Base-by-base conservation (phyloP, 495 filamentous ascomycete genomes). In the Neurospora sp. region DNA sequence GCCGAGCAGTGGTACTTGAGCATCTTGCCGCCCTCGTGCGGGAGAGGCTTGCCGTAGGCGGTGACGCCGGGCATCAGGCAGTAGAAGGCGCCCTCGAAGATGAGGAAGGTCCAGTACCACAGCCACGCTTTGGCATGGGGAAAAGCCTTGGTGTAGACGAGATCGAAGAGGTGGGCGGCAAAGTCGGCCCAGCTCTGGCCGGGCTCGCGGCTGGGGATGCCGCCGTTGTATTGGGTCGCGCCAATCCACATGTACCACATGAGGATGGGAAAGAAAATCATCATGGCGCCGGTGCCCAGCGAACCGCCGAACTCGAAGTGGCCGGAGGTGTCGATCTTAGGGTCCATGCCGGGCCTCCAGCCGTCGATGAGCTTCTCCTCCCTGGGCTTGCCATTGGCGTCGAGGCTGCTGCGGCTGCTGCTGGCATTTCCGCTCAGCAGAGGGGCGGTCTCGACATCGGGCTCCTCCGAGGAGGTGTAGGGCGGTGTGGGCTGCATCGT, bases 191-290 rank as follows among this genome's bases (percentile, higher is more conserved):
- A 85, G 78, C 83, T 89, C 84, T 98, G 87, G 39, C 86, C 91
- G 69, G 85, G 78, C n/a, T 82, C 82, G 38, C 88, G 92, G 70
- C 81, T 81, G 27, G 95, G 95, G 72, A 96, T 85, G 74, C 92
- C 89, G 73, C 94, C 94, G 82, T 93, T 84, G 80, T 97, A 99
- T 81, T 94, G 95, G 65, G 90, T 93, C 45, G 94, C 92, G 39
- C 96, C 96, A 79, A 97, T 90, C 95, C 95, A 99, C 93, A 99
- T 95, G 84, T 97, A 98, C 85, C 91, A 98, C 96, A 99, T 99
- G 74, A 99, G 85, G 59, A 91, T 42, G 14, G 96, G 96, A 81
- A 98, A 99, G 68, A 89, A 90, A 73, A 96, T 85, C 93, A 99
- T 99, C 89, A 97, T 93, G 70, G 89, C 84, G 27, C 84, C 80